Conservation (phyloP, 2,329 filamentous ascomycete genomes). For the Fusarium sterilihyphosum region DNA sequence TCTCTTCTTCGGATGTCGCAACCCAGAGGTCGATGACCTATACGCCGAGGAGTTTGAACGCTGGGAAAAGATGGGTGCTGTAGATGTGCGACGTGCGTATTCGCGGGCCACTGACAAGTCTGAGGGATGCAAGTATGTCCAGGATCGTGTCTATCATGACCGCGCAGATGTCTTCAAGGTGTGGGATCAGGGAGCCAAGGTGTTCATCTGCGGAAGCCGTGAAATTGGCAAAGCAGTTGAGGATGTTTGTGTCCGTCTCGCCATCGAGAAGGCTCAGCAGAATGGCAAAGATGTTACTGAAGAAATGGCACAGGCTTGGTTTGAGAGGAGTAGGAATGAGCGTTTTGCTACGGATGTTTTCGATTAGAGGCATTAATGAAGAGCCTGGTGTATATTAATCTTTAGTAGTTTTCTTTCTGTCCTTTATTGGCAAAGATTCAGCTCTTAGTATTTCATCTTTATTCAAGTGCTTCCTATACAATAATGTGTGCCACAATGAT, state of each 20-base stretch:
- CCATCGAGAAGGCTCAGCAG: constrained; percentile 45
- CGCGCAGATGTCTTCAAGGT: constrained; percentile 49
- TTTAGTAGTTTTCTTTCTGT: too few relatives aligned
- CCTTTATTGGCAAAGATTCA: background rate
- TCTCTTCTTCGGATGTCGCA: constrained; percentile 73
- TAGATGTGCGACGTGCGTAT: constrained; percentile 69
- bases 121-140: constrained; percentile 60
- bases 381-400: background rate
- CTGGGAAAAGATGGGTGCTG: constrained; percentile 63
- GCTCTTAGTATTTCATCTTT: background rate
- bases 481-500: background rate
- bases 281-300: constrained; percentile 44
- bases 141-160: constrained; percentile 54
- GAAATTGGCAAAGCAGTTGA: constrained; percentile 60
- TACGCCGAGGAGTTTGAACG: constrained; percentile 66
- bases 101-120: constrained; percentile 53
- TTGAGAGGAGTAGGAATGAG: constrained; percentile 62
- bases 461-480: background rate
- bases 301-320: constrained; percentile 57
- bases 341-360: constrained; percentile 71
- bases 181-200: constrained; percentile 59
- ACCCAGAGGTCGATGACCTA: constrained; percentile 64
- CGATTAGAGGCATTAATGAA: constrained; percentile 50
- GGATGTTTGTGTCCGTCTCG: constrained; percentile 50
- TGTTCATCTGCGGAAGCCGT: constrained; percentile 73